phyloP scores from a whole-genome alignment of 78 protist genomes.

The Protostelium mycophagum region DNA sequence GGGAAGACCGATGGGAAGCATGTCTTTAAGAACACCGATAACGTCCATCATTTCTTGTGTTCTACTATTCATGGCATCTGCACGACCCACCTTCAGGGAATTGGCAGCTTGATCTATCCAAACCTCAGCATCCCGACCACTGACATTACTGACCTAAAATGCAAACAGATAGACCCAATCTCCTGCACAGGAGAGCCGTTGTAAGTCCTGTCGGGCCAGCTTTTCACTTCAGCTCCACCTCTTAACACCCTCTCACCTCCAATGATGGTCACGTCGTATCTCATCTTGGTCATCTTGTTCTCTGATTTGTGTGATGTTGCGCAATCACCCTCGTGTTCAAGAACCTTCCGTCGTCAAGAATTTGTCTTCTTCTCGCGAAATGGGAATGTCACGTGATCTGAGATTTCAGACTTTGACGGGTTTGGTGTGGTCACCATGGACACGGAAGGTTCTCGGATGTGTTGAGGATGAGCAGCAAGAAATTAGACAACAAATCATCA shows the following conservation, averaged over 20 bases:
- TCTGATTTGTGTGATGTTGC: too few relatives aligned
- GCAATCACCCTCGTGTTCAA: too few relatives aligned
- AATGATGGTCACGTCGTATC: not conserved
- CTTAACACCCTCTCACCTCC: not conserved
- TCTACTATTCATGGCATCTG: not conserved
- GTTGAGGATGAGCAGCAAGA: too few relatives aligned
- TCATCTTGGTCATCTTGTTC: too few relatives aligned
- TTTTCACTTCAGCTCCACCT: not conserved
- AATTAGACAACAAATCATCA: too few relatives aligned
- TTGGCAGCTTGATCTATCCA: not conserved
- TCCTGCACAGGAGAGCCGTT: not conserved
- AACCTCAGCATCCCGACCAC: not conserved
- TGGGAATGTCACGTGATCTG: too few relatives aligned
- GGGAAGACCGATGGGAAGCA: not conserved
- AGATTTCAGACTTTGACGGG: too few relatives aligned
- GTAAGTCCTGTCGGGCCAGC: not conserved
- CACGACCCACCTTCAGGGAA: not conserved
- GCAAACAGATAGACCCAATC: not conserved
- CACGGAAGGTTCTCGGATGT: too few relatives aligned
- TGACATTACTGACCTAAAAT: not conserved
- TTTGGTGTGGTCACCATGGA: too few relatives aligned
- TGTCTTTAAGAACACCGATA: not conserved
- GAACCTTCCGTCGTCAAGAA: too few relatives aligned
- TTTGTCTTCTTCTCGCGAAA: too few relatives aligned
- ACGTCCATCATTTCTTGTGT: not conserved